Conservation (phyloP, 768 basidiomycete genomes). For the Scleroderma citrinum region DNA sequence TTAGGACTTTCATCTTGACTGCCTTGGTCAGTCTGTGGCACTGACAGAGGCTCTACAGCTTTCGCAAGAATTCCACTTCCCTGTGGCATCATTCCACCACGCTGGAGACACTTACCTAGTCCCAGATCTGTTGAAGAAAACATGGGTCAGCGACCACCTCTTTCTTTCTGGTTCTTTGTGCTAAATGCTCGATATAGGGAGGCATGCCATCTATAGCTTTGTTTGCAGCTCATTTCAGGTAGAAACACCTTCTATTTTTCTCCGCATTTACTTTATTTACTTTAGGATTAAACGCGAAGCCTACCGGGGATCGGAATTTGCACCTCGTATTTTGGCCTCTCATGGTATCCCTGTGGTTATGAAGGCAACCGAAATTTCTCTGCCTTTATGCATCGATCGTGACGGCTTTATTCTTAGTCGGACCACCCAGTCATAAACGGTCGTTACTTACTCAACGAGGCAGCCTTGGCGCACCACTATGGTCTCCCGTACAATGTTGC, state of each 20-base stretch:
- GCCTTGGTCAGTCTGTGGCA: background rate
- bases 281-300: slow-evolving; percentile 73
- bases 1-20: slow-evolving; percentile 27
- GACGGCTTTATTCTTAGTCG: slow-evolving; percentile 33
- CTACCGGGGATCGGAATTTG: slow-evolving; percentile 76
- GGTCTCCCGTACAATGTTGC: slow-evolving; percentile 55
- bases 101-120: slow-evolving; percentile 82
- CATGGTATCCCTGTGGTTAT: slow-evolving; percentile 63
- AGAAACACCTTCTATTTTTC: background rate
- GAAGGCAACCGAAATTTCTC: slow-evolving; percentile 48
- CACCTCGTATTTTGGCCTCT: slow-evolving; percentile 66
- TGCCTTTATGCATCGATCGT: background rate
- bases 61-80: slow-evolving; percentile 81
- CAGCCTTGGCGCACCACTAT: slow-evolving; percentile 65
- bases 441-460: slow-evolving; percentile 66
- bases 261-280: background rate
- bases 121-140: slow-evolving; percentile 66
- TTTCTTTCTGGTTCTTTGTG: background rate
- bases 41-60: slow-evolving; percentile 34
- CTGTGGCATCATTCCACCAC: slow-evolving; percentile 71
- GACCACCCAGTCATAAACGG: slow-evolving; percentile 57
- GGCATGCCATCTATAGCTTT: slow-evolving; percentile 69
- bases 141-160: slow-evolving; percentile 41
- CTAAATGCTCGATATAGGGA: slow-evolving; percentile 34
- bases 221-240: slow-evolving; percentile 55